Evolutionary conservation across 2,329 filamentous ascomycete genomes (phyloP).

Genomic region (Zymoseptoria passerinii): DNA sequence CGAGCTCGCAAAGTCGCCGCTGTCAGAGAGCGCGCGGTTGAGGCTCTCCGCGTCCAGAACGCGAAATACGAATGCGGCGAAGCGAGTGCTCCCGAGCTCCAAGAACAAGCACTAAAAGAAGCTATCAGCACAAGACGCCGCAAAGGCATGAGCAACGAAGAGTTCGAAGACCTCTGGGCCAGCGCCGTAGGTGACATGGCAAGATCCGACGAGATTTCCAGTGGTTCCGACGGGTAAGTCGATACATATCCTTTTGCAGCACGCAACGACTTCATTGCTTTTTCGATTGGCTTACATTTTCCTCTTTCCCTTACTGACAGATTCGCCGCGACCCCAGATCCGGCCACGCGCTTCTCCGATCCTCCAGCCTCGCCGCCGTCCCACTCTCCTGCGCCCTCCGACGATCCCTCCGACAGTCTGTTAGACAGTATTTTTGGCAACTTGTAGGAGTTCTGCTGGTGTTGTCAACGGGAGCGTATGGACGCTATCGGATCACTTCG

Average conservation of each 20-base stretch:
- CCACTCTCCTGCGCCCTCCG: constrained; percentile 74
- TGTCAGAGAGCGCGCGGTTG: constrained; percentile 79
- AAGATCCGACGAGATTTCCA: constrained; percentile 52
- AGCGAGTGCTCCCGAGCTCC: constrained; percentile 57
- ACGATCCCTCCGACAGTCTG: constrained; percentile 65
- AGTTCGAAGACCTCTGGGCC: constrained; percentile 84
- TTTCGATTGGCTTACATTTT: constrained; percentile 15
- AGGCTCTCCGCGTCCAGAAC: constrained; percentile 73
- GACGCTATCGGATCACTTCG: constrained; percentile 53
- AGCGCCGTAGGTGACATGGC: constrained; percentile 66
- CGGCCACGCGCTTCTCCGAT: constrained; percentile 55
- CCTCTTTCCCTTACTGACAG: constrained; percentile 64
- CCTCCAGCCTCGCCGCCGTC: constrained; percentile 85
- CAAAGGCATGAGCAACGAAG: constrained; percentile 74
- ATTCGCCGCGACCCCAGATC: constrained; percentile 58
- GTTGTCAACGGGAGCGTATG: constrained; percentile 49
- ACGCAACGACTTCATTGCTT: constrained; percentile 2
- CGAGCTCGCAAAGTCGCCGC: constrained; percentile 80
- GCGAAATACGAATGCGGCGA: constrained; percentile 89
- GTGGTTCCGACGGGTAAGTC: constrained; percentile 52
- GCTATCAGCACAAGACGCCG: constrained; percentile 66
- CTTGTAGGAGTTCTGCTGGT: constrained; percentile 58
- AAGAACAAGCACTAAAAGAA: constrained; percentile 64
- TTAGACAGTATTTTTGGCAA: constrained; percentile 81
- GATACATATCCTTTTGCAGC: constrained; percentile 13